phyloP scores from a whole-genome alignment of 208 protist genomes.

The Zelonia costaricensis region DNA sequence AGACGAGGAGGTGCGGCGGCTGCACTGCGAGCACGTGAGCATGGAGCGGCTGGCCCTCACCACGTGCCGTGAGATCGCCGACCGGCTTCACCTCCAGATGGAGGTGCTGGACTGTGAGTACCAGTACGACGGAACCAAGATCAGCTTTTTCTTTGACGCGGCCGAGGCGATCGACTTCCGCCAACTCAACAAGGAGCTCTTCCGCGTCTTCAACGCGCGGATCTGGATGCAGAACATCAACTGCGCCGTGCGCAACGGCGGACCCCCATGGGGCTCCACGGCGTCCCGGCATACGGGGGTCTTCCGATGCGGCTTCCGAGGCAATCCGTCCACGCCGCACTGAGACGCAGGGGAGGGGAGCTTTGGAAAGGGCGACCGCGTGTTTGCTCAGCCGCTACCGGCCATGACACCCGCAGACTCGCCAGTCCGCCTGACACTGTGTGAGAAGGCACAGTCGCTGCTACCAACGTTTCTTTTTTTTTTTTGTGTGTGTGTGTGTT shows the following conservation, averaged over 20 bases:
- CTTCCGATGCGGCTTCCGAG: background rate
- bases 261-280: conserved; percentile 33
- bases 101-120: conserved; percentile 87
- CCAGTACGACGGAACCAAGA: conserved; percentile 89
- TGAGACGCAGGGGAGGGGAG: background rate
- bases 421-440: no score
- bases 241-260: conserved; percentile 43
- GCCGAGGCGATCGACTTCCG: conserved; percentile 73
- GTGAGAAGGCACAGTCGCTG: no score
- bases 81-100: conserved; percentile 57
- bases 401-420: no score
- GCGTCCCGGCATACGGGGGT: conserved; percentile 10
- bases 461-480: background rate
- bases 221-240: conserved; percentile 93
- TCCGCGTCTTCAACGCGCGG: conserved; percentile 79
- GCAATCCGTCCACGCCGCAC: background rate
- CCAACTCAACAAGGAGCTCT: conserved; percentile 75
- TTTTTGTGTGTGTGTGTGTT: background rate
- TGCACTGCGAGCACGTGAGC: conserved; percentile 57
- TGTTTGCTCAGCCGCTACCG: no score
- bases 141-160: conserved; percentile 89
- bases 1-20: conserved; percentile 55
- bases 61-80: conserved; percentile 60
- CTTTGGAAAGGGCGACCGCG: no score
- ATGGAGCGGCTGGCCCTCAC: conserved; percentile 73